phyloP scores from a whole-genome alignment of 1,284 basidiomycete species.

The Puccinia hordei region DNA sequence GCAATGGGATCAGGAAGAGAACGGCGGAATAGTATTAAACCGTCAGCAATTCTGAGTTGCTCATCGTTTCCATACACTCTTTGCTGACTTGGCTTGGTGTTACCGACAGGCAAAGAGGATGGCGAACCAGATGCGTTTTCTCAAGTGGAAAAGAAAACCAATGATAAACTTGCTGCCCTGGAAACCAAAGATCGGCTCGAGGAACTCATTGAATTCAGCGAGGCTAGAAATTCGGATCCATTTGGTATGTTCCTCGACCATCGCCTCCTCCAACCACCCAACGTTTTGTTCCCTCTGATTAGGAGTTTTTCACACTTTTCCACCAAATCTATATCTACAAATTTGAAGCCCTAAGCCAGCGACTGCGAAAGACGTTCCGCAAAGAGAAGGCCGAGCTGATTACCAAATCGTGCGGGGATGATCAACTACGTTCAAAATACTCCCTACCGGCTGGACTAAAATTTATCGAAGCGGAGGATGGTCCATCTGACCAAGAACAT shows the following conservation, averaged over 20 bases:
- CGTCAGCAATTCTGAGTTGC: slow-evolving; percentile 63
- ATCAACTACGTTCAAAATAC: slow-evolving; percentile 34
- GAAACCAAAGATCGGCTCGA: slow-evolving; percentile 78
- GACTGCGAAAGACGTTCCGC: slow-evolving; percentile 77
- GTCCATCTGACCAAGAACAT: slow-evolving; percentile 3
- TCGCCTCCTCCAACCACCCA: too few relatives aligned
- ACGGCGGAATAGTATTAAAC: slow-evolving; percentile 85
- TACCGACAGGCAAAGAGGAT: slow-evolving; percentile 70
- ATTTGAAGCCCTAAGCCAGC: slow-evolving; percentile 66
- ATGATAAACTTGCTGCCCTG: slow-evolving; percentile 71
- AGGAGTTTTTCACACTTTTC: slow-evolving; percentile 76
- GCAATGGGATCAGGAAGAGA: slow-evolving; percentile 93
- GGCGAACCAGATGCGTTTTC: slow-evolving; percentile 76
- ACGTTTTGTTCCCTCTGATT: slow-evolving; percentile 57
- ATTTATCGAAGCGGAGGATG: slow-evolving; percentile 35
- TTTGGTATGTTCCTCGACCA: slow-evolving; percentile 6
- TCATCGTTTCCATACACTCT: slow-evolving; percentile 12
- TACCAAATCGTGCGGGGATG: slow-evolving; percentile 34
- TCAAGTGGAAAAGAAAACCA: slow-evolving; percentile 80
- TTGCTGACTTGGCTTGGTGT: not conserved
- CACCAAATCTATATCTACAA: not conserved
- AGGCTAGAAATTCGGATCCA: slow-evolving; percentile 47
- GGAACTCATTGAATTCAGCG: slow-evolving; percentile 65
- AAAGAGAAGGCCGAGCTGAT: slow-evolving; percentile 67
- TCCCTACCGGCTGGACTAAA: slow-evolving; percentile 35